Percentiles rank a stretch among this genome's conserved stretches.
Evolutionary conservation across 768 basidiomycete genomes (phyloP).

Genomic region (Amyloporia xantha): DNA sequence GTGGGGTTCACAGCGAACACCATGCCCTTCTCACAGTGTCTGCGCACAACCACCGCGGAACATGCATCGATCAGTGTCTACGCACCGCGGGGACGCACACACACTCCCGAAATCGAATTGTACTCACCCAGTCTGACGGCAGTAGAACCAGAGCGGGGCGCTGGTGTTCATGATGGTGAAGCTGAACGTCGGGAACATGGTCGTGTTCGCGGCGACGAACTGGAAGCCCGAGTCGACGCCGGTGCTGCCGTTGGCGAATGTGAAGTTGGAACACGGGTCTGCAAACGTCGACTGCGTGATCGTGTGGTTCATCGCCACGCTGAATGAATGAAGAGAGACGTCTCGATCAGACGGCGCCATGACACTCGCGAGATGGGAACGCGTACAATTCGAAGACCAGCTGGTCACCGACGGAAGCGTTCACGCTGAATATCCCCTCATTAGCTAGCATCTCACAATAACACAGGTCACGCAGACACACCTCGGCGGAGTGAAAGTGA

Average conservation of each 20-base stretch:
- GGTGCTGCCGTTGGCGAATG: constrained; percentile 23
- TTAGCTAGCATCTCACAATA: background rate
- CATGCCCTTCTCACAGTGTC: constrained; percentile 50
- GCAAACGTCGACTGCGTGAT: constrained; percentile 58
- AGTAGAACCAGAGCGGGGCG: constrained; percentile 59
- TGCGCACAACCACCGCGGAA: constrained; percentile 20
- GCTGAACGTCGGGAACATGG: constrained; percentile 36
- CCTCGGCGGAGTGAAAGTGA: constrained; percentile 24
- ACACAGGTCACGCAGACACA: constrained; percentile 2
- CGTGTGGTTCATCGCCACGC: constrained; percentile 34
- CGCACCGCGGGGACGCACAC: too few relatives aligned
- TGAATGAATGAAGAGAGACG: background rate
- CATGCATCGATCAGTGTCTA: constrained; percentile 3
- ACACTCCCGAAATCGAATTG: constrained; percentile 13
- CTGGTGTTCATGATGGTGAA: constrained; percentile 40
- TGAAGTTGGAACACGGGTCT: constrained; percentile 39
- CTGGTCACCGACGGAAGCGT: constrained; percentile 38
- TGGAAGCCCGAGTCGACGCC: constrained; percentile 51
- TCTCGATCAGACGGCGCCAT: too few relatives aligned
- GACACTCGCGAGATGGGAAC: background rate
- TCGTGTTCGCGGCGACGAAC: constrained; percentile 25
- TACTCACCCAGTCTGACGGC: constrained; percentile 36
- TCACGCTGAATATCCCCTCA: constrained; percentile 28
- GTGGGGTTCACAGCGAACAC: constrained; percentile 56
- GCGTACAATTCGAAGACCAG: constrained; percentile 50